A percentile compares a stretch with the other conserved stretches of the same genome.
Conservation (phyloP, 768 basidiomycete genomes). For the Mycena belliarum region DNA sequence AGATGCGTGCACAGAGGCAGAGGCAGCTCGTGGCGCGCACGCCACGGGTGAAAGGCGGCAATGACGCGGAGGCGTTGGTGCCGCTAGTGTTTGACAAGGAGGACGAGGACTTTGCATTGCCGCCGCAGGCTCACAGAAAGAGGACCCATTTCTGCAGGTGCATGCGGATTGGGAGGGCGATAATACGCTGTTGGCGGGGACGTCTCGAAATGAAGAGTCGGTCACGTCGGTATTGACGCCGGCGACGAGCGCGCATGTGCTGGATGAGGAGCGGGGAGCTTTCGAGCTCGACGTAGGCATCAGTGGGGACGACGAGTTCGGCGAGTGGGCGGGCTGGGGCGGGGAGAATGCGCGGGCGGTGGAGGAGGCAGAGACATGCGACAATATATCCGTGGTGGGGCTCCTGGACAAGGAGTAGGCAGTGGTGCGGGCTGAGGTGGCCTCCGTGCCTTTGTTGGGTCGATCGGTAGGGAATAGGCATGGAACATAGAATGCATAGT, state of each 20-base stretch:
- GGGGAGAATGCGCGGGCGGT: constrained; percentile 44
- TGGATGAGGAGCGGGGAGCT: constrained; percentile 29
- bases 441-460: too few relatives aligned
- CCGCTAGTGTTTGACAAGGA: constrained; percentile 67
- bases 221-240: constrained; percentile 40
- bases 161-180: constrained; percentile 23
- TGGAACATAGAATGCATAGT: too few relatives aligned
- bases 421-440: constrained; percentile 9
- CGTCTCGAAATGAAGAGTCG: constrained; percentile 31
- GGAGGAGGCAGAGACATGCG: constrained; percentile 55
- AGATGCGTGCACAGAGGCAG: too few relatives aligned
- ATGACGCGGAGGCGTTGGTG: constrained; percentile 41
- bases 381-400: constrained; percentile 45
- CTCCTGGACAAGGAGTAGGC: constrained; percentile 43
- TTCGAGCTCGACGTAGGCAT: constrained; percentile 21
- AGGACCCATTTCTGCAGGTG: constrained; percentile 14
- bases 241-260: constrained; percentile 35
- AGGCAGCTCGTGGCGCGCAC: constrained; percentile 48
- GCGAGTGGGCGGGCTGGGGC: constrained; percentile 46
- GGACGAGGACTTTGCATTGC: constrained; percentile 57
- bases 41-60: constrained; percentile 29
- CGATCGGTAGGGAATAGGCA: too few relatives aligned
- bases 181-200: constrained; percentile 25
- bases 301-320: constrained; percentile 30
- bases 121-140: not conserved